Percentiles rank a stretch among this genome's conserved stretches.
These are phyloP conservation scores for Grigorovia transvaalensis DNA, from an alignment of 805 yeast genomes.

Conservation along the genomic window DNA sequence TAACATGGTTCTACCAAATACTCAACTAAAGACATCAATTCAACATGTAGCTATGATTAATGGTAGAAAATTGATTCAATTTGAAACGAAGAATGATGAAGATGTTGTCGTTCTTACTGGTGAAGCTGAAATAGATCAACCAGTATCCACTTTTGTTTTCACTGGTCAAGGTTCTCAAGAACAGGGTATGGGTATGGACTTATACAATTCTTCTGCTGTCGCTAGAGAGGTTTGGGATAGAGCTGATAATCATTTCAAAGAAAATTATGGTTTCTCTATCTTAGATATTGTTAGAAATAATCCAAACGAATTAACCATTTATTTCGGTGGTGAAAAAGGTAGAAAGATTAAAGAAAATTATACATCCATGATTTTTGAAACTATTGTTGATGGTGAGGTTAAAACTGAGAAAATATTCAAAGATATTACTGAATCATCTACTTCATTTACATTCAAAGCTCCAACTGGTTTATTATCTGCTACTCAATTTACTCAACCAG, in stretches of 20 bases:
- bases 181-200: slow-evolving; percentile 99
- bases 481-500: slow-evolving; percentile 99
- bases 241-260: slow-evolving; percentile 87
- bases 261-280: slow-evolving; percentile 94
- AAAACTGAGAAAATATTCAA: slow-evolving; percentile 93
- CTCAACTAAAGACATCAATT: slow-evolving; percentile 71
- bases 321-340: slow-evolving; percentile 97
- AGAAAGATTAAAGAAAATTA: slow-evolving; percentile 89
- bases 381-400: slow-evolving; percentile 74
- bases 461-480: slow-evolving; percentile 94
- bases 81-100: slow-evolving; percentile 76
- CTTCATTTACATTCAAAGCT: slow-evolving; percentile 79
- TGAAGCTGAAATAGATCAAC: slow-evolving; percentile 98
- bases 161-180: slow-evolving; percentile 99
- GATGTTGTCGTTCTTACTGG: slow-evolving; percentile 79
- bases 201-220: slow-evolving; percentile 80
- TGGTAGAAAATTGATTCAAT: slow-evolving; percentile 94
- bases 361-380: slow-evolving; percentile 95
- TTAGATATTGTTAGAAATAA: slow-evolving; percentile 90
- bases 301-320: slow-evolving; percentile 90
- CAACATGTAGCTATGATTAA: slow-evolving; percentile 98
- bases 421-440: slow-evolving; percentile 70
- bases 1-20: slow-evolving; percentile 97
- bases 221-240: slow-evolving; percentile 96
- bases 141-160: slow-evolving; percentile 90